Evolutionary conservation across 129 eudicot species (phyloP), one percentile per base, ranked within the genome.

Genomic region (Lactuca saligna): DNA sequence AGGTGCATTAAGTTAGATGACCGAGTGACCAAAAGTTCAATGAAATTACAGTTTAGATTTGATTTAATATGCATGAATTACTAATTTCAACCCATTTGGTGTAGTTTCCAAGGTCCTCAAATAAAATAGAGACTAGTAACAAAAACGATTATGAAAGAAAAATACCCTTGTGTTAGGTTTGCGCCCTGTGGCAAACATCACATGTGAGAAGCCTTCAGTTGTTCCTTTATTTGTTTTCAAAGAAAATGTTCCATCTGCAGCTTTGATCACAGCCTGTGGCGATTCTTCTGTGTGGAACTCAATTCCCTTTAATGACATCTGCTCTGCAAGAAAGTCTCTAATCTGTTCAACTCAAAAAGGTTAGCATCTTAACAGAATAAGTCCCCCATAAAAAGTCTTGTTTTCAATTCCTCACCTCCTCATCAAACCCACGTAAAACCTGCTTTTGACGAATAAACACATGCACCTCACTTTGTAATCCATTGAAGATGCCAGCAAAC

Each of bases 121-220:
- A 5, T 7, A 39, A 39, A 42, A 42, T 42, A 9, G 49, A 42
- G 7, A 42, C 3, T 9, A 42, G 2, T 42, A 42, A 42, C 3
- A 3, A 8, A 8, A 42, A 5, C 3, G 7, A 9, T 42, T 42
- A 42, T 42, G 7, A 42, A 5, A 34, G 53, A 75, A 46, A 46
- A 31, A 13, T 69, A 89, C 99, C 97, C 76, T 85, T 56, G 93
- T 94, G 70, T 94, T 94, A 44, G 99, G 96, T 48, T 69, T 87
- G 44, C 99, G 97, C 37, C 99, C 99, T 44, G 99, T 94, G 16
- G 99, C 99, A 82, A 89, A 94, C 99, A 94, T 94, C 66, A 94
- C 72, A 83, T 94, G 99, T 39, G 99, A 88, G 83, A 89, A 87
- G 11, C 99, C 99, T 29, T 94, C 97, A 71, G 84, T 35, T 66